These are phyloP conservation scores for Teratosphaeria epicoccoides DNA, from an alignment of 2,329 filamentous ascomycete genomes.

Conservation along the genomic window DNA sequence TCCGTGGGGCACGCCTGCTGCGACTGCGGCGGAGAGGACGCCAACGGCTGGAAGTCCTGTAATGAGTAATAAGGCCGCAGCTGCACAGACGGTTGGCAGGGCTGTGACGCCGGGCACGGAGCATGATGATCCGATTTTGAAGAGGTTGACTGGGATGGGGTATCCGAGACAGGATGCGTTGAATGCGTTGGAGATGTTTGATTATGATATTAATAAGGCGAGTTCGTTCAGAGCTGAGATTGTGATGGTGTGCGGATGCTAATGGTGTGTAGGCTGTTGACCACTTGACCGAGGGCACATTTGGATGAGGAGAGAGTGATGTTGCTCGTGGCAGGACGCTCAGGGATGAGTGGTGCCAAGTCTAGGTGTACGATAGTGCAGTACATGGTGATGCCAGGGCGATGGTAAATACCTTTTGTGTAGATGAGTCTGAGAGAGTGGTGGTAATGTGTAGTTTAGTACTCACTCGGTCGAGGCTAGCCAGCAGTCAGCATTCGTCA, in stretches of 20 bases:
- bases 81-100: slow-evolving; percentile 45
- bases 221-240: background rate
- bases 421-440: background rate
- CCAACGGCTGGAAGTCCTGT: slow-evolving; percentile 4
- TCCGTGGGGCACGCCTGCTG: slow-evolving; percentile 15
- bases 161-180: slow-evolving; percentile 66
- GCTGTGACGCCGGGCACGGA: slow-evolving; percentile 63
- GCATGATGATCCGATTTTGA: slow-evolving; percentile 84
- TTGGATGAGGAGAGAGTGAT: background rate
- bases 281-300: background rate
- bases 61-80: slow-evolving; percentile 3
- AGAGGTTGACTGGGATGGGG: slow-evolving; percentile 82
- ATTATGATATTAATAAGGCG: slow-evolving; percentile 50
- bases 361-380: too few species aligned
- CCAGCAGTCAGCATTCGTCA: too few species aligned
- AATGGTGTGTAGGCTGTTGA: background rate
- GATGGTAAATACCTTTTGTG: background rate
- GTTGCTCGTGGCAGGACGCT: too few species aligned
- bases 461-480: too few species aligned
- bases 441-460: background rate
- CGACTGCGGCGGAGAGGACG: slow-evolving; percentile 1
- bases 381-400: too few species aligned
- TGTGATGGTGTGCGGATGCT: background rate
- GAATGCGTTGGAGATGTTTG: slow-evolving; percentile 78
- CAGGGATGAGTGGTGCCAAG: too few species aligned